phyloP scores from a whole-genome alignment of 2,329 filamentous ascomycete genomes.

The Trichoderma simmonsii region DNA sequence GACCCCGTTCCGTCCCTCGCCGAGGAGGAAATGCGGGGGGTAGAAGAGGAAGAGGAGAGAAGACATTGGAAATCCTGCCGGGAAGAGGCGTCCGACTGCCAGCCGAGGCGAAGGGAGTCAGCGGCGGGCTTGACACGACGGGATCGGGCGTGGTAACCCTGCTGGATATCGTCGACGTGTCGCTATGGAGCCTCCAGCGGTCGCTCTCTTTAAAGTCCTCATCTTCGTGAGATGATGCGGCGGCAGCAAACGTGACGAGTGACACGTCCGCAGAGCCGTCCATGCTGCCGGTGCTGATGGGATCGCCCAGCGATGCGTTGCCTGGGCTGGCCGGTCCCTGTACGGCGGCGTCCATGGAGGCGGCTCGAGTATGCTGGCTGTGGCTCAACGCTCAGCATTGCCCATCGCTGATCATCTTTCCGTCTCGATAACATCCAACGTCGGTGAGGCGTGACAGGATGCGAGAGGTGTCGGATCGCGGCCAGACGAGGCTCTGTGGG shows the following conservation, averaged over 20 bases:
- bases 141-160: constrained; percentile 29
- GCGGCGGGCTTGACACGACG: constrained; percentile 21
- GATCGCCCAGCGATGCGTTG: neutral
- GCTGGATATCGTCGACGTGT: constrained; percentile 31
- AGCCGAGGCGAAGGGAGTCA: constrained; percentile 19
- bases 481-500: constrained; percentile 16
- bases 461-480: neutral
- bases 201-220: constrained; percentile 29
- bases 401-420: constrained; percentile 19
- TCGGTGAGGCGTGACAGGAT: neutral
- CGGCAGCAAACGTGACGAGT: constrained; percentile 11
- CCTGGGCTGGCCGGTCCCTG: constrained; percentile 3
- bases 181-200: constrained; percentile 27
- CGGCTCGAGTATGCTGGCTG: constrained; percentile 18
- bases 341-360: constrained; percentile 23
- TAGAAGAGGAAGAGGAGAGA: constrained; percentile 20
- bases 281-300: constrained; percentile 7
- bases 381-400: constrained; percentile 21
- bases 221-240: constrained; percentile 28
- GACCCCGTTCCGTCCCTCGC: constrained; percentile 12
- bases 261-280: constrained; percentile 10
- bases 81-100: constrained; percentile 20
- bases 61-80: constrained; percentile 14
- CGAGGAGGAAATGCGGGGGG: constrained; percentile 18
- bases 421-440: constrained; percentile 13